Percentiles rank a stretch among this genome's conserved stretches.
Evolutionary conservation across 2,329 filamentous ascomycete species (phyloP).

Genomic region (Colletotrichum horii): DNA sequence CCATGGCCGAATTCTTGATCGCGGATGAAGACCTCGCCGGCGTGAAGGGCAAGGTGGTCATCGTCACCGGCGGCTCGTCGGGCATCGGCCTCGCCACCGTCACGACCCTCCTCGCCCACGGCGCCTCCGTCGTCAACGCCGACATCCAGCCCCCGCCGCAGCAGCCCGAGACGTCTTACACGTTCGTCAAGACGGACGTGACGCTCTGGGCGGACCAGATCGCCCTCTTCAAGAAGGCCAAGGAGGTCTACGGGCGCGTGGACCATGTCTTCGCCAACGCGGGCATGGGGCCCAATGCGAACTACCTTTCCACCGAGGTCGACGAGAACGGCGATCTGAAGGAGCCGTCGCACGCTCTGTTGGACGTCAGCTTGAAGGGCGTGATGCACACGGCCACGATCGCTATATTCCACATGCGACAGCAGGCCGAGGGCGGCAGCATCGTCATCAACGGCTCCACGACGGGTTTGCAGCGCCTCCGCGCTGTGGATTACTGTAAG

Average conservation of each 20-base stretch:
- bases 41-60: conserved; percentile 67
- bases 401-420: conserved; percentile 54
- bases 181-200: conserved; percentile 53
- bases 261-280: conserved; percentile 78
- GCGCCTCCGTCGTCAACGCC: conserved; percentile 59
- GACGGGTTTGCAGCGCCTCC: conserved; percentile 54
- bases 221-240: conserved; percentile 55
- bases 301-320: conserved; percentile 51
- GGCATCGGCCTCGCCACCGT: conserved; percentile 74
- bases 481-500: conserved; percentile 55
- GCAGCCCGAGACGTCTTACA: conserved; percentile 29
- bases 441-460: conserved; percentile 59
- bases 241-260: conserved; percentile 72
- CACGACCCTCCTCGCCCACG: conserved; percentile 53
- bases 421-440: conserved; percentile 51
- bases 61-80: conserved; percentile 74
- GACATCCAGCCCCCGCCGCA: conserved; percentile 52
- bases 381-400: conserved; percentile 55
- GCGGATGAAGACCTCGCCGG: conserved; percentile 44
- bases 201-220: conserved; percentile 54
- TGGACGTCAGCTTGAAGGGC: conserved; percentile 58
- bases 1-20: conserved; percentile 51
- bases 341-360: conserved; percentile 43
- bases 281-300: conserved; percentile 51
- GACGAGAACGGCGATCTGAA: conserved; percentile 54